Percentiles rank a stretch among this genome's conserved stretches.
phyloP scores from a whole-genome alignment of 148 eudicot genomes.

The Salicornia ramosissima region DNA sequence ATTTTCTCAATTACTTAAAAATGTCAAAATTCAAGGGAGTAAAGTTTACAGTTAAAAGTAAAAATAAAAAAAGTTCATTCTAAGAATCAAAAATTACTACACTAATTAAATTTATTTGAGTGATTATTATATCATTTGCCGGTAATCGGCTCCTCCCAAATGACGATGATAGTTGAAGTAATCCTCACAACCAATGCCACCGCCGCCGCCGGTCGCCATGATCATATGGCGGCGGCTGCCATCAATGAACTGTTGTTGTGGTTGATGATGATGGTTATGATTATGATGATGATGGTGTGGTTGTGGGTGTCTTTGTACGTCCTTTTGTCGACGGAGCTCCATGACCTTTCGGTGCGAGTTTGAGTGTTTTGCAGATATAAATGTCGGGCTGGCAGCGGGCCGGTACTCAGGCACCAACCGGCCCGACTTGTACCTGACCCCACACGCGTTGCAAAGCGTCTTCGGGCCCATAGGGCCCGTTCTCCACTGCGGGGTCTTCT shows the following conservation, averaged over 20 bases:
- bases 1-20: conserved; percentile 5
- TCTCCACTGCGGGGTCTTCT: conserved; percentile 97
- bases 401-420: conserved; percentile 89
- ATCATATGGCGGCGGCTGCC: conserved; percentile 17
- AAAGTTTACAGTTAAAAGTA: too few relatives aligned
- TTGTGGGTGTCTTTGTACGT: conserved; percentile 34
- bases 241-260: conserved; percentile 5
- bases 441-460: conserved; percentile 88
- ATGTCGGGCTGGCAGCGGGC: conserved; percentile 96
- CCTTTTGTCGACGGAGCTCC: conserved; percentile 87
- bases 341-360: conserved; percentile 92
- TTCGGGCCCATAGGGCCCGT: conserved; percentile 96
- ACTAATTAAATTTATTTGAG: conserved; percentile 6
- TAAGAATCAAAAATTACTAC: conserved; percentile 19
- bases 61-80: not conserved
- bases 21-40: not conserved
- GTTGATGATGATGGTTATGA: conserved; percentile 16
- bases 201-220: conserved; percentile 35
- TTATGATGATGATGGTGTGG: not conserved
- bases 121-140: conserved; percentile 51
- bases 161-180: conserved; percentile 69
- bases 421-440: conserved; percentile 96
- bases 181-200: conserved; percentile 52
- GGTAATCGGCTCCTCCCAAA: conserved; percentile 55
- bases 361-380: conserved; percentile 69